Evolutionary conservation across 2,329 filamentous ascomycete genomes (phyloP).

Genomic region (Didymella pomorum): DNA sequence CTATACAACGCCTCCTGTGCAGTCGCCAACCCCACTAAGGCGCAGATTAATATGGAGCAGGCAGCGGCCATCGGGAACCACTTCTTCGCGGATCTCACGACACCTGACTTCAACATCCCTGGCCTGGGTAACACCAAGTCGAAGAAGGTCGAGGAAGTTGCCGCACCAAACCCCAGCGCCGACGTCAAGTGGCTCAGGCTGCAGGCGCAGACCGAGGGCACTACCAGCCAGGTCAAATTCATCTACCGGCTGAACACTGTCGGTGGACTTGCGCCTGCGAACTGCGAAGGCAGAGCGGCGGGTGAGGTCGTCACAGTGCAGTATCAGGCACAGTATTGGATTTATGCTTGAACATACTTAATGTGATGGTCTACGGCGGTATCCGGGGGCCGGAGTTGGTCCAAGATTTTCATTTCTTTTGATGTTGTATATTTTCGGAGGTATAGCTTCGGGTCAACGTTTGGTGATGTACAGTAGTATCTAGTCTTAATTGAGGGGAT

Average conservation of each 20-base stretch:
- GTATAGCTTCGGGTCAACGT: neutral
- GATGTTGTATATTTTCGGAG: neutral
- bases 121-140: conserved; percentile 69
- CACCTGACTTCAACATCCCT: conserved; percentile 83
- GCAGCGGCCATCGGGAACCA: conserved; percentile 68
- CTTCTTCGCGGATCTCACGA: conserved; percentile 76
- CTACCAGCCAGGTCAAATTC: conserved; percentile 63
- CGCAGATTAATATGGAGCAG: conserved; percentile 30
- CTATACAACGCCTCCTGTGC: conserved; percentile 39
- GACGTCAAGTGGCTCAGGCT: conserved; percentile 85
- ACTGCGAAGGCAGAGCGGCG: conserved; percentile 64
- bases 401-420: neutral
- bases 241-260: conserved; percentile 86
- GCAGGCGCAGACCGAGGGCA: conserved; percentile 50
- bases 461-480: neutral
- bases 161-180: conserved; percentile 66
- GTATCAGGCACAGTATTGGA: conserved; percentile 84
- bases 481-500: neutral
- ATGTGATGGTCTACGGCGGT: neutral
- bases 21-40: conserved; percentile 28
- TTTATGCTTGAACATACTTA: conserved; percentile 47
- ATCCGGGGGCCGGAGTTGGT: neutral
- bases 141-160: conserved; percentile 67
- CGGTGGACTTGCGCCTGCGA: conserved; percentile 76
- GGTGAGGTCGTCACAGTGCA: conserved; percentile 71